A percentile compares a stretch with the other conserved stretches of the same genome.
Conservation (phyloP, 2,329 filamentous ascomycete species). For the Scedosporium dehoogii region DNA sequence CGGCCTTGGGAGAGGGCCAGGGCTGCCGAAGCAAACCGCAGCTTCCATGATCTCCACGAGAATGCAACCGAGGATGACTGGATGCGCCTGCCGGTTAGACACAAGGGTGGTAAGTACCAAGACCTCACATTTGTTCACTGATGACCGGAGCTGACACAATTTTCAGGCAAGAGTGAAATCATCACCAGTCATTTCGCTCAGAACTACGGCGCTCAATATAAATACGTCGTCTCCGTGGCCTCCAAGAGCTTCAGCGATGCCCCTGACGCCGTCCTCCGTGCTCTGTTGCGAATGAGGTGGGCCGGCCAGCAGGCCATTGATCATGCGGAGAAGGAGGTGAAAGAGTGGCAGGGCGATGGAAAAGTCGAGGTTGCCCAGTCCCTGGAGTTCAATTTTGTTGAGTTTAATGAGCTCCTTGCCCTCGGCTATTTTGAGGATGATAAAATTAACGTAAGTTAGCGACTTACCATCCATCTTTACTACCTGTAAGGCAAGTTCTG, state of each 20-base stretch:
- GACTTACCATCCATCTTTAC: not conserved
- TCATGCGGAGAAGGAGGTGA: slow-evolving; percentile 13
- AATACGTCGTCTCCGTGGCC: slow-evolving; percentile 49
- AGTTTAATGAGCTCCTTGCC: slow-evolving; percentile 55
- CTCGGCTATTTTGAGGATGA: slow-evolving; percentile 53
- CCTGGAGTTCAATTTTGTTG: slow-evolving; percentile 15
- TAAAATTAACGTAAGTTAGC: slow-evolving; percentile 39
- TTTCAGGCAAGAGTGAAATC: slow-evolving; percentile 26
- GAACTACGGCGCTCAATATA: slow-evolving; percentile 57
- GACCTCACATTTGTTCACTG: not conserved
- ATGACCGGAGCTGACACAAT: slow-evolving; percentile 13
- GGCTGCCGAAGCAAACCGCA: slow-evolving; percentile 46
- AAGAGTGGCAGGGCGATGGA: not conserved
- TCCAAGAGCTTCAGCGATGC: slow-evolving; percentile 39
- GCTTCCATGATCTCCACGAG: slow-evolving; percentile 42
- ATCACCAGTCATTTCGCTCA: slow-evolving; percentile 41
- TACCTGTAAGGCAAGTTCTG: not conserved
- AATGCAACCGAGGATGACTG: slow-evolving; percentile 24
- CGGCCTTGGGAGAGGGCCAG: slow-evolving; percentile 46
- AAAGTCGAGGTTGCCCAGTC: slow-evolving; percentile 4
- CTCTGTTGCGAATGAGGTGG: slow-evolving; percentile 45
- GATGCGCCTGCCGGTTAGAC: slow-evolving; percentile 28
- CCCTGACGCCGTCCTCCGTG: slow-evolving; percentile 35
- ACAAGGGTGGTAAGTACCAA: slow-evolving; percentile 21
- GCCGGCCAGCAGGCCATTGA: slow-evolving; percentile 32